These are phyloP conservation scores for Pseudotsuga menziesii DNA, from an alignment of 75 land plant genomes.

Conservation along the genomic window DNA sequence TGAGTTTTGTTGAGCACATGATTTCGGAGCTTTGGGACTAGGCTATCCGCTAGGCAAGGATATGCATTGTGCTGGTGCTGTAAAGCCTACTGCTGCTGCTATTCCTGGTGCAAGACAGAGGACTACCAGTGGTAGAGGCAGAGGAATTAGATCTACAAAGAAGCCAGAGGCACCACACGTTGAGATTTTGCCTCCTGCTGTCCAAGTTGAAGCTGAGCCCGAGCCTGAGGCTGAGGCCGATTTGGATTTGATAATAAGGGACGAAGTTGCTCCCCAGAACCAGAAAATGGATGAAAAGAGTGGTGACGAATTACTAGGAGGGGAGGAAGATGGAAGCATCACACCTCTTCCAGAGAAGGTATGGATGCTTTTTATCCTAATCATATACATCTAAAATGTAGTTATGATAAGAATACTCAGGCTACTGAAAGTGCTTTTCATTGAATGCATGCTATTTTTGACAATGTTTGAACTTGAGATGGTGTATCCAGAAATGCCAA, in stretches of 20 bases:
- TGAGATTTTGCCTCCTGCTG: slow-evolving; percentile 31
- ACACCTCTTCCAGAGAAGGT: slow-evolving; percentile 92
- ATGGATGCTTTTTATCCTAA: slow-evolving; percentile 12
- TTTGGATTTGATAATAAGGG: slow-evolving; percentile 20
- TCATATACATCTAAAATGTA: neutral
- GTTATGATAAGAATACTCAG: neutral
- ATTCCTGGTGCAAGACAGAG: slow-evolving; percentile 36
- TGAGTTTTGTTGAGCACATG: too few relatives aligned
- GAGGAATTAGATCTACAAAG: slow-evolving; percentile 42
- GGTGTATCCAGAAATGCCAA: neutral
- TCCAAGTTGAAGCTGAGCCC: slow-evolving; percentile 18
- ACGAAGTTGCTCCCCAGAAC: slow-evolving; percentile 29
- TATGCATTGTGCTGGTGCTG: slow-evolving; percentile 35
- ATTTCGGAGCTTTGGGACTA: too few relatives aligned
- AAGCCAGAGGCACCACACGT: slow-evolving; percentile 40
- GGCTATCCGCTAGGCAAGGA: too few relatives aligned
- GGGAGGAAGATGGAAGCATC: slow-evolving; percentile 70
- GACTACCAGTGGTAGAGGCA: slow-evolving; percentile 47
- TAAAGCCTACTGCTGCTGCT: slow-evolving; percentile 34
- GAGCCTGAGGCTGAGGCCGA: slow-evolving; percentile 26
- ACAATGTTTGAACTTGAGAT: neutral
- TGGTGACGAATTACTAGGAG: slow-evolving; percentile 61
- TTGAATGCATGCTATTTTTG: neutral
- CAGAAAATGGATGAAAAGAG: slow-evolving; percentile 72
- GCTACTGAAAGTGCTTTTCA: neutral